phyloP scores from a whole-genome alignment of 2,329 filamentous ascomycete species.

The Venturia pyrina region DNA sequence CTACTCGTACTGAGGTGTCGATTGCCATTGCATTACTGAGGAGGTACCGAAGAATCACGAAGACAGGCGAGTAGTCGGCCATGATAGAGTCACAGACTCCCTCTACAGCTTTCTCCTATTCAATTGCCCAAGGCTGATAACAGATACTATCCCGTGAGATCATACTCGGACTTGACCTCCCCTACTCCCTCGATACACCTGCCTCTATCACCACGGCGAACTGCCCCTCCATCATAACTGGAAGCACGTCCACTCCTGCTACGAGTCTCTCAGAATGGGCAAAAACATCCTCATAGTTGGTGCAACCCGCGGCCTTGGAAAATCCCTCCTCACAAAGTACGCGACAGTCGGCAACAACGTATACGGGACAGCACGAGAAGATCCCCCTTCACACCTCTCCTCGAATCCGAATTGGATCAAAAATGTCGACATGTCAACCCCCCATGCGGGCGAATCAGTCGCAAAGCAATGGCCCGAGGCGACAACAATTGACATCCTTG shows the following conservation, averaged over 20 bases:
- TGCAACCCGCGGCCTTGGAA: constrained; percentile 58
- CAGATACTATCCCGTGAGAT: background rate
- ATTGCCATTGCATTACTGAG: background rate
- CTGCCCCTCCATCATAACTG: background rate
- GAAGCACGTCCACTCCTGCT: background rate
- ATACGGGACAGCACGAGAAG: constrained; percentile 17
- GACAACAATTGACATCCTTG: constrained; percentile 33
- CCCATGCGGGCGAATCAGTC: constrained; percentile 15
- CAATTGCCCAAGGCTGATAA: background rate
- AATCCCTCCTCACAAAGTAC: constrained; percentile 50
- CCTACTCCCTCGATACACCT: background rate
- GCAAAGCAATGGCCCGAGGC: constrained; percentile 15
- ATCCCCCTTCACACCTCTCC: constrained; percentile 3
- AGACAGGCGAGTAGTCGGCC: background rate
- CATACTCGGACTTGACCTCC: too few species aligned
- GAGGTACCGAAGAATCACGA: too few species aligned
- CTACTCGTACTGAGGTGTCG: too few species aligned
- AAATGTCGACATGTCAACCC: constrained; percentile 16
- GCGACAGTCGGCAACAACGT: constrained; percentile 22
- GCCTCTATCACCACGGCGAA: background rate
- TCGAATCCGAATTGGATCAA: constrained; percentile 15
- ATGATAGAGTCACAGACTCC: background rate
- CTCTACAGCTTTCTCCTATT: background rate
- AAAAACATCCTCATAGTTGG: constrained; percentile 51
- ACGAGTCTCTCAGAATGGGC: background rate